Percentiles rank a stretch among this genome's conserved stretches.
Evolutionary conservation across 1,139 yeast species (phyloP).

Genomic region (Yamadazyma mexicana): DNA sequence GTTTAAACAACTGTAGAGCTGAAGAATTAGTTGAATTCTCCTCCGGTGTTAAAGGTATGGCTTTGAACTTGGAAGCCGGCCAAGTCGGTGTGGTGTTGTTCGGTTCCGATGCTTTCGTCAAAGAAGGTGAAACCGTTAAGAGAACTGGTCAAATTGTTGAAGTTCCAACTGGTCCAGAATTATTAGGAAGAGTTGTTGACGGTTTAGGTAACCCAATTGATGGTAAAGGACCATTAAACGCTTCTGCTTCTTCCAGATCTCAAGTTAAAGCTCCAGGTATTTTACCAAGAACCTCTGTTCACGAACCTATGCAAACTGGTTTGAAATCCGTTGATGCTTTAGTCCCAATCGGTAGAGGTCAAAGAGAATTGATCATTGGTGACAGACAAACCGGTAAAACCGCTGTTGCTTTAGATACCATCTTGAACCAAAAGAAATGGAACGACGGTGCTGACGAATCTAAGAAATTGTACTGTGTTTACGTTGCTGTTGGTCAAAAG

Average conservation of each 20-base stretch:
- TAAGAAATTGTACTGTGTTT: constrained; percentile 99
- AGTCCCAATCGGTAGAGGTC: constrained; percentile 99
- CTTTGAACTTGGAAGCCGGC: constrained; percentile 99
- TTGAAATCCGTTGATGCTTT: constrained; percentile 98
- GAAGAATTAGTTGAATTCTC: constrained; percentile 99
- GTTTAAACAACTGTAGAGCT: constrained; percentile 99
- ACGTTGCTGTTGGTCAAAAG: constrained; percentile 99
- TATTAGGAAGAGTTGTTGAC: constrained; percentile 99
- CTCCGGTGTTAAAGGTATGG: constrained; percentile 99
- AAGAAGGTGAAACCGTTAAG: constrained; percentile 99
- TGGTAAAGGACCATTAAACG: constrained; percentile 98
- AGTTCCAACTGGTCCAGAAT: constrained; percentile 98
- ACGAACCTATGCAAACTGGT: constrained; percentile 99
- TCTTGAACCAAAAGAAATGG: constrained; percentile 99
- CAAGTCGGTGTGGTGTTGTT: constrained; percentile 99
- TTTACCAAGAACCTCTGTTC: constrained; percentile 97
- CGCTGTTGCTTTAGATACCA: constrained; percentile 97
- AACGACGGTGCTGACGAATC: constrained; percentile 91
- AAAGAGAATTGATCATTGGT: constrained; percentile 99
- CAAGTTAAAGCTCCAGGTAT: constrained; percentile 99
- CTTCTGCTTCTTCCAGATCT: constrained; percentile 86
- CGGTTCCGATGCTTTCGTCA: constrained; percentile 98
- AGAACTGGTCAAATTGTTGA: constrained; percentile 99
- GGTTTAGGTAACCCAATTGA: constrained; percentile 99
- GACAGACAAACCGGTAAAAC: constrained; percentile 99